Evolutionary conservation across 2,329 filamentous ascomycete species (phyloP).

Genomic region (Verticillium klebahnii): DNA sequence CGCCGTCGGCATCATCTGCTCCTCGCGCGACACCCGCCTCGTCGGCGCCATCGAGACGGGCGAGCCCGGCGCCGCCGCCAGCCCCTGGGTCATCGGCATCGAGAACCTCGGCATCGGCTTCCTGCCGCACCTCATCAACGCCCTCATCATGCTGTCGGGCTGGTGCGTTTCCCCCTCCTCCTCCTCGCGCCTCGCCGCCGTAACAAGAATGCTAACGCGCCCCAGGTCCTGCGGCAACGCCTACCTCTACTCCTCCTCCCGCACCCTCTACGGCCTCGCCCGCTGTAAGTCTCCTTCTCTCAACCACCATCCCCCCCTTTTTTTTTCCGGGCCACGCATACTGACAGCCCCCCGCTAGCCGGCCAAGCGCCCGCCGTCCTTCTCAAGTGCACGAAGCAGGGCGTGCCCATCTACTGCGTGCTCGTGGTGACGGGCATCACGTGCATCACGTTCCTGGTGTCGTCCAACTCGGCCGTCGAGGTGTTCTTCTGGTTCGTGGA

Average conservation of each 20-base stretch:
- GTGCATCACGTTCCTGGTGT: conserved; percentile 31
- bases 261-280: conserved; percentile 46
- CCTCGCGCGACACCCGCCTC: conserved; percentile 52
- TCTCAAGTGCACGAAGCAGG: conserved; percentile 31
- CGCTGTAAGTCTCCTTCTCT: conserved; percentile 15
- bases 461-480: conserved; percentile 28
- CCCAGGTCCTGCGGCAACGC: conserved; percentile 39
- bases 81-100: conserved; percentile 50
- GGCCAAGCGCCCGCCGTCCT: conserved; percentile 42
- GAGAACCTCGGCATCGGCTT: conserved; percentile 45
- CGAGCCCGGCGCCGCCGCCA: conserved; percentile 45
- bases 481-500: conserved; percentile 41
- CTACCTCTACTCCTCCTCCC: conserved; percentile 46
- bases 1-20: conserved; percentile 52
- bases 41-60: conserved; percentile 47
- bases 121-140: conserved; percentile 56
- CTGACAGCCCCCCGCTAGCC: conserved; percentile 22
- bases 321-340: background rate
- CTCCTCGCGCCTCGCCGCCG: background rate
- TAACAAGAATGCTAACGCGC: background rate
- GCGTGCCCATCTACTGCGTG: conserved; percentile 38
- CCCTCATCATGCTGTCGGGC: conserved; percentile 24
- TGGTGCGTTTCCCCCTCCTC: conserved; percentile 2
- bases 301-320: background rate
- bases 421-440: conserved; percentile 24